Evolutionary conservation across 2,329 filamentous ascomycete genomes (phyloP), one percentile per base, ranked within the genome.

Genomic region (Cytospora schulzeri): DNA sequence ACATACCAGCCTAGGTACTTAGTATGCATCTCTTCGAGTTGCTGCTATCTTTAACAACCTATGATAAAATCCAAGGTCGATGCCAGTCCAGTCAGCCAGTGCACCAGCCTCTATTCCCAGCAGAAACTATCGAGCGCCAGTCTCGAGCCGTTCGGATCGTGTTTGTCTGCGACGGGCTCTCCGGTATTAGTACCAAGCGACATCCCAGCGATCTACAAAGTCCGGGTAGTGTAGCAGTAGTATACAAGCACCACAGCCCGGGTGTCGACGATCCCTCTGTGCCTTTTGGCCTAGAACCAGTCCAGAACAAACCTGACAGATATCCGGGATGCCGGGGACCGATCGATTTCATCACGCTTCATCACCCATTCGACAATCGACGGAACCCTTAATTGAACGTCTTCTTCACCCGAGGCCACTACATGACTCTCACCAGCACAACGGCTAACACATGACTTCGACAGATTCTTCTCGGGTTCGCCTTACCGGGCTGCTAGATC

Each of bases 141-240:
- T 60, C 67, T 65, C 60, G 67, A 62, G 45, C 66, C 69, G 68
- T 60, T 66, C 66, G 69, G 64, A 63, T 69, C 66, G 60, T 63
- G 53, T 52, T 57, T 53, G 57, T 60, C 57, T 65, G 69, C 68
- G 68, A 69, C 69, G 69, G 69, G 63, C 64, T 64, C 63, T 58
- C 69, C 69, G 69, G 68, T 38, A 24, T 53, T 53, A 57, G 24
- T 19, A 48, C 51, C 26, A 17, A 53, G 26, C 22, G 28, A 5
- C 51, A 26, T 61, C 59, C 51, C 24, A 41, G 45, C 58, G 19
- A 24, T 33, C 29, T 29, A 19, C 45, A 48, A 45, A 45, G 52
- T 12, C 31, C 33, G 14, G 58, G 22, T 29, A 60, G n/a, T n/a
- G n/a, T n/a, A n/a, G n/a, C n/a, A n/a, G n/a, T 31, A 31, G 4